Conservation (phyloP, 768 basidiomycete genomes). For the Macrolepiota fuliginosa region DNA sequence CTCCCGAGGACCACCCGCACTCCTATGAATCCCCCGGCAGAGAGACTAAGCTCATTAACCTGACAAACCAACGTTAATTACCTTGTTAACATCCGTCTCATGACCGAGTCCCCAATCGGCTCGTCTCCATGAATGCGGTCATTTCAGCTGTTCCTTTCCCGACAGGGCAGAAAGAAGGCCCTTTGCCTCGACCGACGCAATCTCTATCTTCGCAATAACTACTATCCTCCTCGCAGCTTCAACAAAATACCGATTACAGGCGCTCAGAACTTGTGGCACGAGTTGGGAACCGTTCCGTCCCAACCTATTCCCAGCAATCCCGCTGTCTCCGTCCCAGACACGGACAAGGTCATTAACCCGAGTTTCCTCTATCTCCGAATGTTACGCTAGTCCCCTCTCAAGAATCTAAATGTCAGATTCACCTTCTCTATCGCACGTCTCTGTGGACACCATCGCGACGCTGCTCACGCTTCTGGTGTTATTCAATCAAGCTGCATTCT, state of each 20-base stretch:
- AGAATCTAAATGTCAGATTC: neutral
- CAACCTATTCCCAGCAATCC: neutral
- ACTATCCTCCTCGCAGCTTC: neutral
- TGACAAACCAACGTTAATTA: too few species aligned
- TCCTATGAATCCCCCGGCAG: too few species aligned
- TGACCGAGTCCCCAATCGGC: too few species aligned
- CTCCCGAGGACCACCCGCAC: neutral
- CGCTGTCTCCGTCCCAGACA: neutral
- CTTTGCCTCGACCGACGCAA: neutral
- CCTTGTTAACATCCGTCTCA: too few species aligned
- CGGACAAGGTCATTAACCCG: neutral
- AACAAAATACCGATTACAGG: neutral
- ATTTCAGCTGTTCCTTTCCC: too few species aligned
- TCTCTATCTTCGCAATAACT: neutral
- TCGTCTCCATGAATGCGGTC: too few species aligned
- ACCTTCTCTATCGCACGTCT: neutral
- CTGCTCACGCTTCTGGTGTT: too few species aligned
- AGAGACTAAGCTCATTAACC: too few species aligned
- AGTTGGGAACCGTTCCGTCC: neutral
- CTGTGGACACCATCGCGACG: neutral
- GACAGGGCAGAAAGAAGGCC: neutral
- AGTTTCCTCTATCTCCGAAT: slow-evolving; percentile 1
- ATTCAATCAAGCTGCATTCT: too few species aligned
- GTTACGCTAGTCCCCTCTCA: neutral
- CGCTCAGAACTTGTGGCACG: neutral